These are phyloP conservation scores for Myxozyma udenii DNA, from an alignment of 805 yeast genomes.

Conservation along the genomic window DNA sequence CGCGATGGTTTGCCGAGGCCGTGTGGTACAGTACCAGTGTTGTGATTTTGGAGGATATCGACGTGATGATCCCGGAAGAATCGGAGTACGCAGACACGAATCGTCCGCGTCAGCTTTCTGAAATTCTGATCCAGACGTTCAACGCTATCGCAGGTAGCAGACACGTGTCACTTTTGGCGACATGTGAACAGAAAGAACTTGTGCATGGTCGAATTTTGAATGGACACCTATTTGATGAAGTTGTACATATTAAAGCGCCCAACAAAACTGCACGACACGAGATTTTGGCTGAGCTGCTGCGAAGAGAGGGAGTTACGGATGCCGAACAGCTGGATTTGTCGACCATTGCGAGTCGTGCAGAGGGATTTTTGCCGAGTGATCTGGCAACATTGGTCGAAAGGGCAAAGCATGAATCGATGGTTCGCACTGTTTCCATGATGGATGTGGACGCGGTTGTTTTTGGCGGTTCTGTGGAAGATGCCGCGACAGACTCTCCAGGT, in stretches of 20 bases:
- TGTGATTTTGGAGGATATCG: constrained; percentile 73
- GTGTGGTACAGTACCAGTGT: constrained; percentile 79
- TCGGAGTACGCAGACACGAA: constrained; percentile 56
- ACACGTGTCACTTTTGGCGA: constrained; percentile 56
- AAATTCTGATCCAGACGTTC: constrained; percentile 51
- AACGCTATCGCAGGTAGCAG: constrained; percentile 42
- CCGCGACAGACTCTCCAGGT: constrained; percentile 6
- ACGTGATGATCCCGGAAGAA: constrained; percentile 67
- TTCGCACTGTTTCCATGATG: constrained; percentile 24
- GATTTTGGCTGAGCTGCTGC: constrained; percentile 45
- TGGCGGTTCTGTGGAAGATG: neutral
- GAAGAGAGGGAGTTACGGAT: constrained; percentile 6
- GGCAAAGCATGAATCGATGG: constrained; percentile 39
- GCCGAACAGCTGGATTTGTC: constrained; percentile 40
- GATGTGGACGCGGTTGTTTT: neutral
- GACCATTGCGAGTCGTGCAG: constrained; percentile 65
- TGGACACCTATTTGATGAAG: constrained; percentile 68
- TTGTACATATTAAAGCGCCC: constrained; percentile 63
- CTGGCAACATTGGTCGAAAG: constrained; percentile 68
- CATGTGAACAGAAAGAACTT: constrained; percentile 62
- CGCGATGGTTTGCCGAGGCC: constrained; percentile 49
- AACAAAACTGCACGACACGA: constrained; percentile 56
- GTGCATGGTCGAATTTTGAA: constrained; percentile 60
- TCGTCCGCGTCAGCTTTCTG: constrained; percentile 62
- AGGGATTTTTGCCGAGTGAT: constrained; percentile 87